Evolutionary conservation across 345 rosid species (phyloP).

Genomic region (Pistacia atlantica): DNA sequence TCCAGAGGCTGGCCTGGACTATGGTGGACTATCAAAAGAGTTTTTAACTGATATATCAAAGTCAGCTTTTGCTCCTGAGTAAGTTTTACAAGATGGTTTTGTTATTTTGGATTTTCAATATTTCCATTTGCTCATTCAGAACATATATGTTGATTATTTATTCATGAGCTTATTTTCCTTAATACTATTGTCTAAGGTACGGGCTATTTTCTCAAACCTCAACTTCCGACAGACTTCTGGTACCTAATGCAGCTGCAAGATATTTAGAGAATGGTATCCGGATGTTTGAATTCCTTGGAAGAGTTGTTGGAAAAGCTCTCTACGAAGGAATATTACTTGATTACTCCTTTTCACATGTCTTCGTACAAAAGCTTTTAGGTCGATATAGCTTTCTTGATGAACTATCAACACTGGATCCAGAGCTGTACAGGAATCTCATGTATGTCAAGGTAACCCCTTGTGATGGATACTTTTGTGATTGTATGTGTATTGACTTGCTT

Average conservation of each 20-base stretch:
- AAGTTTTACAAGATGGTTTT: slow-evolving; percentile 39
- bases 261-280: slow-evolving; percentile 79
- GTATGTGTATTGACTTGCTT: background rate
- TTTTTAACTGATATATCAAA: slow-evolving; percentile 95
- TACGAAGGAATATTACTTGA: slow-evolving; percentile 96
- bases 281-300: slow-evolving; percentile 98
- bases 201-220: slow-evolving; percentile 88
- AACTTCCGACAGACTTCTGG: slow-evolving; percentile 80
- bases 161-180: slow-evolving; percentile 12
- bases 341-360: slow-evolving; percentile 89
- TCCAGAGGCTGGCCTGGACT: slow-evolving; percentile 98
- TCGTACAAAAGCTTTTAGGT: slow-evolving; percentile 91
- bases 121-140: slow-evolving; percentile 10
- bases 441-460: slow-evolving; percentile 82
- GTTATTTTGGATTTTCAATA: slow-evolving; percentile 14
- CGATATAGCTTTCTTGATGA: slow-evolving; percentile 98
- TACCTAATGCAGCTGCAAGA: slow-evolving; percentile 88
- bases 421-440: slow-evolving; percentile 86
- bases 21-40: slow-evolving; percentile 97
- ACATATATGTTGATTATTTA: background rate
- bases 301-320: slow-evolving; percentile 96
- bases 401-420: slow-evolving; percentile 94
- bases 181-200: slow-evolving; percentile 49
- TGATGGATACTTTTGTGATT: slow-evolving; percentile 16
- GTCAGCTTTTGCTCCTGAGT: slow-evolving; percentile 90